phyloP scores from a whole-genome alignment of 768 basidiomycete genomes.

The Cystobasidium onofrii region DNA sequence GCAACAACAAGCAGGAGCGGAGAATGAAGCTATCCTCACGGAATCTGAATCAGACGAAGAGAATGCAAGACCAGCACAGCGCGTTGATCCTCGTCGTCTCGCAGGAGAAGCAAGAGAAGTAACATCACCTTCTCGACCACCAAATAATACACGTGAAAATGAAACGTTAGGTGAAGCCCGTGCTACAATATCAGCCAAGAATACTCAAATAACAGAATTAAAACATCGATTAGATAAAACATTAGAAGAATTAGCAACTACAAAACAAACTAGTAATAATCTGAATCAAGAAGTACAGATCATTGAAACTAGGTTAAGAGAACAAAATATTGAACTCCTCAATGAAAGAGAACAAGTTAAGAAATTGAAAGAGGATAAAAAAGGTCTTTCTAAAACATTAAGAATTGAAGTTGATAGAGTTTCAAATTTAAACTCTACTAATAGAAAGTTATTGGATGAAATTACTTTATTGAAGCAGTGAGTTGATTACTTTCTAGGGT shows the following conservation, averaged over 20 bases:
- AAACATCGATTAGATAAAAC: not conserved
- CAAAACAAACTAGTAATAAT: not conserved
- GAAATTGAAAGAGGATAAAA: slow-evolving; percentile 2
- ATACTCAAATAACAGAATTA: not conserved
- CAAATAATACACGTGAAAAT: not conserved
- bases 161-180: slow-evolving; percentile 3
- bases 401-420: not conserved
- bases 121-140: not conserved
- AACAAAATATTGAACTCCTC: not conserved
- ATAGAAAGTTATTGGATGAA: not conserved
- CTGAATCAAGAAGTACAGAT: not conserved
- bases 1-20: too few species aligned
- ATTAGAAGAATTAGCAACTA: not conserved
- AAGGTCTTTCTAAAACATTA: not conserved
- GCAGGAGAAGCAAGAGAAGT: not conserved
- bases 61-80: slow-evolving; percentile 4
- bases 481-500: not conserved
- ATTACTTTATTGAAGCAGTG: slow-evolving; percentile 6
- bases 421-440: not conserved
- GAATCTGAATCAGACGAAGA: not conserved
- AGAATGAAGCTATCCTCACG: not conserved
- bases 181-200: not conserved
- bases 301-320: not conserved
- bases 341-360: not conserved
- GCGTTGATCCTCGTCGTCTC: not conserved